A percentile compares a stretch with the other conserved stretches of the same genome.
phyloP scores from a whole-genome alignment of 495 filamentous ascomycete species.

The Penicillium fimorum region DNA sequence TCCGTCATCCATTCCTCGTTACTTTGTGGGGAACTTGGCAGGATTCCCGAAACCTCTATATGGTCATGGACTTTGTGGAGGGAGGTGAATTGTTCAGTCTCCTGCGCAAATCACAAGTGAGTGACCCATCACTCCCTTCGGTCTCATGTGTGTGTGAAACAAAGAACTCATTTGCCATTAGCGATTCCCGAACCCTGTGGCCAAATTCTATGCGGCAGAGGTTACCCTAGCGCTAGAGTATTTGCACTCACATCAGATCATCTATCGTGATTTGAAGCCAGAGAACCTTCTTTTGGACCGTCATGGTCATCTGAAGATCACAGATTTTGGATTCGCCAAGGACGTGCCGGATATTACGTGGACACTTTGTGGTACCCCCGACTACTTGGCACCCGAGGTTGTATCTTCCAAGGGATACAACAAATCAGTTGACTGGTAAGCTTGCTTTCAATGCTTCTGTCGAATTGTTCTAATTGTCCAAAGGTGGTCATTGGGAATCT shows the following conservation, averaged over 20 bases:
- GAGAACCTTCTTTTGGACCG: constrained; percentile 94
- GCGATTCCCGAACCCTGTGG: constrained; percentile 98
- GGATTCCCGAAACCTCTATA: constrained; percentile 92
- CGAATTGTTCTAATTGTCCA: constrained; percentile 8
- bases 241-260: constrained; percentile 90
- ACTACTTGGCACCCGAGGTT: constrained; percentile 96
- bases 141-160: neutral
- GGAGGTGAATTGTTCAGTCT: constrained; percentile 96
- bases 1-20: constrained; percentile 95
- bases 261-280: constrained; percentile 96
- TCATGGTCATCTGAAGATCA: constrained; percentile 97
- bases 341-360: constrained; percentile 98
- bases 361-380: constrained; percentile 98
- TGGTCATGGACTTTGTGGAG: constrained; percentile 99
- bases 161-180: constrained; percentile 31
- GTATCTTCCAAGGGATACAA: constrained; percentile 98
- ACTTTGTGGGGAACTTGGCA: constrained; percentile 99
- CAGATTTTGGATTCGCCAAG: constrained; percentile 98
- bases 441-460: constrained; percentile 2
- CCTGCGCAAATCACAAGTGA: constrained; percentile 92
- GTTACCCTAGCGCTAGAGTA: constrained; percentile 95
- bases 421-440: constrained; percentile 98
- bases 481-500: constrained; percentile 99
- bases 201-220: constrained; percentile 98
- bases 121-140: constrained; percentile 25